phyloP scores from a whole-genome alignment of 805 yeast species.

The Wickerhamomyces bovis region DNA sequence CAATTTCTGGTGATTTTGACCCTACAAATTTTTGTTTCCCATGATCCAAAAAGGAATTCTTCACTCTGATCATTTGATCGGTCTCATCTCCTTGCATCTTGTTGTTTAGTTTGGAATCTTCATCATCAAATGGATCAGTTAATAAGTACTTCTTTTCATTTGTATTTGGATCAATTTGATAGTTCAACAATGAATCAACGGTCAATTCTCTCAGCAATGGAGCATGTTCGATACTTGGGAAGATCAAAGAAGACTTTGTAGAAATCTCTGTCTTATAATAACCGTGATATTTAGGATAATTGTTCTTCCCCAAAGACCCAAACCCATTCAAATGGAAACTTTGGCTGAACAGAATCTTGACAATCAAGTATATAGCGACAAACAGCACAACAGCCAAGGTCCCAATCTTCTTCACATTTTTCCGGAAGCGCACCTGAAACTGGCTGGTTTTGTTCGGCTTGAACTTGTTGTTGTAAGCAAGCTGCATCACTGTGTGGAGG shows the following conservation, averaged over 20 bases:
- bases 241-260: constrained; percentile 49
- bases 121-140: constrained; percentile 31
- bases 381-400: background rate
- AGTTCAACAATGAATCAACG: constrained; percentile 43
- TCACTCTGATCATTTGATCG: constrained; percentile 36
- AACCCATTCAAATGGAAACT: background rate
- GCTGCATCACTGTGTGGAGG: constrained; percentile 14
- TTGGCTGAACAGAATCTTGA: background rate
- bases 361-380: background rate
- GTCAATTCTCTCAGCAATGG: constrained; percentile 53
- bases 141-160: constrained; percentile 25
- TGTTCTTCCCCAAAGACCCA: background rate
- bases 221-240: constrained; percentile 73
- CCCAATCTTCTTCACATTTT: constrained; percentile 11
- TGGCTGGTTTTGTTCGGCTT: constrained; percentile 18
- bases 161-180: constrained; percentile 41
- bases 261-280: constrained; percentile 38
- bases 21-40: constrained; percentile 49
- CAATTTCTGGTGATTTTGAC: constrained; percentile 50
- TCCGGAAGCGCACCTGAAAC: constrained; percentile 4
- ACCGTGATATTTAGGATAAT: constrained; percentile 35
- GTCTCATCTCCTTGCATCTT: constrained; percentile 28
- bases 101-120: constrained; percentile 33
- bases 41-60: constrained; percentile 55
- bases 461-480: constrained; percentile 23